Base-by-base conservation (phyloP, 306 rosid genomes). In the Prunus padus region DNA sequence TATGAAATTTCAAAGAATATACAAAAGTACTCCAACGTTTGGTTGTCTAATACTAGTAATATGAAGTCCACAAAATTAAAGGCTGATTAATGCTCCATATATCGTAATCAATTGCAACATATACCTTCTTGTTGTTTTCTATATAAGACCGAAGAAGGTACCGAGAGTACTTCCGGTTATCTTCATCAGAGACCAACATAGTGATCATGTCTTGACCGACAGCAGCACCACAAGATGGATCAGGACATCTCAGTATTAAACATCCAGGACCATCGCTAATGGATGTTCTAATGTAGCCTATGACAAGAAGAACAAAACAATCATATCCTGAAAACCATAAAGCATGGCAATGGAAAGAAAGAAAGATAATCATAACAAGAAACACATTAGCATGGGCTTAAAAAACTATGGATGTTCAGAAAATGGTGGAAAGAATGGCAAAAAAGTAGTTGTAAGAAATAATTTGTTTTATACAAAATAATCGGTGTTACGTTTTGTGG, bases 251-350 rank as follows among this genome's bases (percentile, higher is more conserved):
- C 88, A 93, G 82, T 87, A 82, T 86, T 82, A 93, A 88, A 87
- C 97, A 93, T 79, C 98, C 97, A 73, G 98, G 97, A 76, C 97
- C 98, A 83, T 88, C 96, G 31, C 82, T 89, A 76, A 93, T 89
- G 78, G 97, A 80, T 22, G 93, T 89, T 77, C 89, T 77, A 72
- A 93, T 87, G 84, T 91, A 93, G 40, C 93, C 97, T 87, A 33
- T 33, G 51, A 55, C 25, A 7, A 23, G 20, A 73, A 49, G 42
- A 37, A 40, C 51, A 8, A 22, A 22, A 68, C 20, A 20, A 73
- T 18, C 72, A 4, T n/a, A 71, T 42, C 26, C 31, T 40, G 11
- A 40, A 8, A 37, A n/a, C 20, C 4, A 51, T 30, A 20, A 71
- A n/a, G 8, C 26, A 22, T 30, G 20, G n/a, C 33, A 15, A 7